Evolutionary conservation across 768 basidiomycete genomes (phyloP).

Genomic region (Suillus brevipes): DNA sequence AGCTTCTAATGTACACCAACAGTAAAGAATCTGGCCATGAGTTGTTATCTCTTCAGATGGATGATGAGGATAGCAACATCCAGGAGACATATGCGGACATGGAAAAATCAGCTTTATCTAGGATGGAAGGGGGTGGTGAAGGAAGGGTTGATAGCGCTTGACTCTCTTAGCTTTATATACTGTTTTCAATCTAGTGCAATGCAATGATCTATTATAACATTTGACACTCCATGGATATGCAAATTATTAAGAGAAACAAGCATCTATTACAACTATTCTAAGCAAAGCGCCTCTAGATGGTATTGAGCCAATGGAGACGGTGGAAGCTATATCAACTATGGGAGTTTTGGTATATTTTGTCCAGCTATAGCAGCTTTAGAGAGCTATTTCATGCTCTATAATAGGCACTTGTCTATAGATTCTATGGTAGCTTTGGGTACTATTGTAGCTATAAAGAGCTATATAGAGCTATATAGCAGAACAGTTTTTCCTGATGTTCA

Average conservation of each 20-base stretch:
- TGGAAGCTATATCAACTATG: too few species aligned
- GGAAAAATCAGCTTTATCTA: neutral
- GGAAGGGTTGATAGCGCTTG: neutral
- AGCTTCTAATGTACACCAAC: neutral
- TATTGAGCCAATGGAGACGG: too few species aligned
- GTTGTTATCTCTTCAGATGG: neutral
- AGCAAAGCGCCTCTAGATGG: too few species aligned
- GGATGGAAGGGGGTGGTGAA: neutral
- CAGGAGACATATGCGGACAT: neutral
- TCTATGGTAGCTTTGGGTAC: neutral
- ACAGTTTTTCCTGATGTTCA: neutral
- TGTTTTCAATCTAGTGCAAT: neutral
- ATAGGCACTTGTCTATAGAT: neutral
- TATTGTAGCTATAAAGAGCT: neutral
- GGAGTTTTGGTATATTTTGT: too few species aligned
- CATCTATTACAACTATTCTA: neutral
- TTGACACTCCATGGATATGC: too few species aligned
- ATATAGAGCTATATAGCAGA: neutral
- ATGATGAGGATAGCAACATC: neutral
- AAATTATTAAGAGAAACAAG: too few species aligned
- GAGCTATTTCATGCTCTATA: neutral
- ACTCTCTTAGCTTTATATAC: neutral
- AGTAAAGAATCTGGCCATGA: neutral
- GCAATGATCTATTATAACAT: neutral
- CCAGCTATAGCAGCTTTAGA: neutral